Evolutionary conservation across 2,329 filamentous ascomycete species (phyloP).

Genomic region (Neopestalotiopsis rosae): DNA sequence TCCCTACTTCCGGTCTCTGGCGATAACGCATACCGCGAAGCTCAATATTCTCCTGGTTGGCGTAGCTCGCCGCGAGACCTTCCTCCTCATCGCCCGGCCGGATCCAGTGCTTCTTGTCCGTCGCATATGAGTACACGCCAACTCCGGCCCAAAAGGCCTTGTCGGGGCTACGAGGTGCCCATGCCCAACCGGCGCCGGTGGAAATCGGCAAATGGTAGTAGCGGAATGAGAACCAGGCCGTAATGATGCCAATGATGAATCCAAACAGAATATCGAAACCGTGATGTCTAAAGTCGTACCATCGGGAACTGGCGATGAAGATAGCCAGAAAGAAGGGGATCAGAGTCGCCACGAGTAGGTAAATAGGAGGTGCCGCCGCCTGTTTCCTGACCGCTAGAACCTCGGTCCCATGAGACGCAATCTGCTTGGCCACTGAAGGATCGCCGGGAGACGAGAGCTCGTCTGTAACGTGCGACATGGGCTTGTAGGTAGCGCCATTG

Average conservation of each 20-base stretch:
- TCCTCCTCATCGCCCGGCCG: slow-evolving; percentile 27
- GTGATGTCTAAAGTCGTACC: slow-evolving; percentile 87
- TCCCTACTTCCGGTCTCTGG: neutral
- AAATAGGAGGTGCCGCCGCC: slow-evolving; percentile 82
- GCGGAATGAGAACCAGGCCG: slow-evolving; percentile 77
- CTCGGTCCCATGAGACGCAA: slow-evolving; percentile 41
- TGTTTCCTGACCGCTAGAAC: slow-evolving; percentile 67
- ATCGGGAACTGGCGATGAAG: slow-evolving; percentile 85
- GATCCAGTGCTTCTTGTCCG: slow-evolving; percentile 43
- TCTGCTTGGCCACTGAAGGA: slow-evolving; percentile 33
- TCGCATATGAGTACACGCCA: slow-evolving; percentile 63
- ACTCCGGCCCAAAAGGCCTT: slow-evolving; percentile 82
- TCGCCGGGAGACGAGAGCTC: slow-evolving; percentile 35
- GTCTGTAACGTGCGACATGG: slow-evolving; percentile 34
- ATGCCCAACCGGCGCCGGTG: slow-evolving; percentile 85
- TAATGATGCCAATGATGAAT: slow-evolving; percentile 75
- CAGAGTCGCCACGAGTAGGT: slow-evolving; percentile 73
- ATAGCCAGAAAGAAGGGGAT: slow-evolving; percentile 76
- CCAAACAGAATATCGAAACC: slow-evolving; percentile 92
- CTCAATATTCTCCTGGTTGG: slow-evolving; percentile 31
- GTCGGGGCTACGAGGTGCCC: slow-evolving; percentile 76
- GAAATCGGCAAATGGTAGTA: slow-evolving; percentile 85
- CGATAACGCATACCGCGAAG: slow-evolving; percentile 29
- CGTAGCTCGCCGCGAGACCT: slow-evolving; percentile 23
- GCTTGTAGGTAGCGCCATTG: slow-evolving; percentile 48